These are phyloP conservation scores for Kuraishia borneana DNA, from an alignment of 805 yeast species.

Conservation along the genomic window DNA sequence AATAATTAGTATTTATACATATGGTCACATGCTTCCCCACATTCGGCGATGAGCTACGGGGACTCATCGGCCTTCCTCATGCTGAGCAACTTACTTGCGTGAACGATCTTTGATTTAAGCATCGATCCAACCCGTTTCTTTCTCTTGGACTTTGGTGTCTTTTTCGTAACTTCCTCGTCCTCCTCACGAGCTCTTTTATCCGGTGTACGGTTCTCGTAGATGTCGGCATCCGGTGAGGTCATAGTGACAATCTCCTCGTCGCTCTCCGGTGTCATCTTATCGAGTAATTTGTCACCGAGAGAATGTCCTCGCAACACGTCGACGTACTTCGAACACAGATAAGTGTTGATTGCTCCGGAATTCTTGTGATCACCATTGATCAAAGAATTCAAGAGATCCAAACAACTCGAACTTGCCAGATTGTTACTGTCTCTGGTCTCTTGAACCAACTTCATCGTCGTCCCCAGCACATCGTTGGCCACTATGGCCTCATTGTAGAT, in stretches of 20 bases:
- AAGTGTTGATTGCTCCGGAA: slow-evolving; percentile 8
- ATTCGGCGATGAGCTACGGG: no score
- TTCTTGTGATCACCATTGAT: slow-evolving; percentile 10
- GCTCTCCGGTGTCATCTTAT: slow-evolving; percentile 3
- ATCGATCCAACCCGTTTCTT: slow-evolving; percentile 9
- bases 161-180: neutral
- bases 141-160: slow-evolving; percentile 8
- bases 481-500: slow-evolving; percentile 46
- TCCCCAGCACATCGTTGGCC: slow-evolving; percentile 38
- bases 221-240: neutral
- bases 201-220: neutral
- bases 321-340: slow-evolving; percentile 10
- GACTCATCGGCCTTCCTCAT: neutral
- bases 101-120: slow-evolving; percentile 3
- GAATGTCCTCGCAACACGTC: slow-evolving; percentile 7
- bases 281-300: slow-evolving; percentile 11
- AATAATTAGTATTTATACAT: neutral
- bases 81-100: neutral
- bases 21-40: no score
- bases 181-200: slow-evolving; percentile 1
- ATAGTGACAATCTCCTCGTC: neutral
- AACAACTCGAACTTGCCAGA: slow-evolving; percentile 62
- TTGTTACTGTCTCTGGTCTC: slow-evolving; percentile 41
- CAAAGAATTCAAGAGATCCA: slow-evolving; percentile 35
- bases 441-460: slow-evolving; percentile 35